phyloP scores from a whole-genome alignment of 1,139 yeast genomes.

The Hansenula sp. region DNA sequence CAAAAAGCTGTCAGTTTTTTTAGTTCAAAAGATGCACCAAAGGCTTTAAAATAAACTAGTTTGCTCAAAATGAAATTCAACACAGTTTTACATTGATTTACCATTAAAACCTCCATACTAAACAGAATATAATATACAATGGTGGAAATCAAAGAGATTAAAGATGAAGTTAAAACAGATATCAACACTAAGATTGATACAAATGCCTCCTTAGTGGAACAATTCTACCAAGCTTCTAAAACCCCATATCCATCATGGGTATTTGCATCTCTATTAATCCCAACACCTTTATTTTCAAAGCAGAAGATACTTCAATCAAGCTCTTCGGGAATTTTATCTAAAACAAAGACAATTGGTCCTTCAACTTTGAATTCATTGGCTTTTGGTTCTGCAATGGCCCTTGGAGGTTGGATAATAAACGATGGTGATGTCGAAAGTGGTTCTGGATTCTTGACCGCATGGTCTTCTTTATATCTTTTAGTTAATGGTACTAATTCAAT shows the following conservation, averaged over 20 bases:
- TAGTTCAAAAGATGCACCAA: too few relatives aligned
- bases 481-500: slow-evolving; percentile 69
- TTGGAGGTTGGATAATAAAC: slow-evolving; percentile 77
- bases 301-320: slow-evolving; percentile 15
- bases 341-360: slow-evolving; percentile 34
- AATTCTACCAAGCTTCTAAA: slow-evolving; percentile 30
- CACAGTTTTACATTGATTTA: too few relatives aligned
- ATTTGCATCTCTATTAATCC: slow-evolving; percentile 37
- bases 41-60: too few relatives aligned
- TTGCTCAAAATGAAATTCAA: too few relatives aligned
- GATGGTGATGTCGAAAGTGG: slow-evolving; percentile 86
- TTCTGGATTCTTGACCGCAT: slow-evolving; percentile 82
- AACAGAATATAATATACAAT: too few relatives aligned
- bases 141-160: slow-evolving; percentile 21
- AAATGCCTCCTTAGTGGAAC: slow-evolving; percentile 16
- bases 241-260: slow-evolving; percentile 56
- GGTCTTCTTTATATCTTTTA: slow-evolving; percentile 76
- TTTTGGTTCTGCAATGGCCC: slow-evolving; percentile 68
- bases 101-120: too few relatives aligned
- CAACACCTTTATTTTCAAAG: slow-evolving; percentile 39
- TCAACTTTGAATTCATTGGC: slow-evolving; percentile 40
- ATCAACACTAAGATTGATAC: slow-evolving; percentile 7
- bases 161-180: slow-evolving; percentile 13
- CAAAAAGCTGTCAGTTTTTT: too few relatives aligned
- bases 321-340: slow-evolving; percentile 4